Evolutionary conservation across 202 grass and related monocot genomes (phyloP).

Genomic region (Panicum virgatum): DNA sequence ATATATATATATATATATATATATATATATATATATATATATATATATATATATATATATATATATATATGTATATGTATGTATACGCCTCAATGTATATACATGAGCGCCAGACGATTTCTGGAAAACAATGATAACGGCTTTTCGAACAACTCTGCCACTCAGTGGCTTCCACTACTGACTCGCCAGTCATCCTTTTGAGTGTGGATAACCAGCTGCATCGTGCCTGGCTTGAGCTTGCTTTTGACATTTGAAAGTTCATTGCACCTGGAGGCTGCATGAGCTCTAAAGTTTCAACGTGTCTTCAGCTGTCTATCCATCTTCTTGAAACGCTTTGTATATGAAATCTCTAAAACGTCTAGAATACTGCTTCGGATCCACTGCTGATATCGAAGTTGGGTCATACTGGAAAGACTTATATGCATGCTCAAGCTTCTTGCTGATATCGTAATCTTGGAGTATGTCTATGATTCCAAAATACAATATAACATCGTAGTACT

Average conservation of each 20-base stretch:
- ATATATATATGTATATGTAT: constrained; percentile 55
- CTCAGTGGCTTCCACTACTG: constrained; percentile 17
- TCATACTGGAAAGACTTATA: constrained; percentile 94
- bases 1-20: constrained; percentile 39
- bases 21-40: constrained; percentile 36
- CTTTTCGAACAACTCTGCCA: constrained; percentile 11
- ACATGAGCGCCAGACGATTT: constrained; percentile 4
- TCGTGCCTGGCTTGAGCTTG: constrained; percentile 13
- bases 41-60: constrained; percentile 51
- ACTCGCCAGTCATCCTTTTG: constrained; percentile 8
- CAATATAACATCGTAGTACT: constrained; percentile 71
- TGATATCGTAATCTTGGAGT: constrained; percentile 98
- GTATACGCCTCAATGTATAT: constrained; percentile 46
- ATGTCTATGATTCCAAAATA: constrained; percentile 99
- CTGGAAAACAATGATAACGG: not conserved
- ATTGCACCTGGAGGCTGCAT: constrained; percentile 14
- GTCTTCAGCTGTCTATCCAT: constrained; percentile 46
- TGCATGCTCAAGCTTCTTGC: constrained; percentile 95
- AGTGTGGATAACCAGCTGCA: constrained; percentile 7
- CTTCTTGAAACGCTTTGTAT: constrained; percentile 83
- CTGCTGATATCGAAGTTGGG: constrained; percentile 81
- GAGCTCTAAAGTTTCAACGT: not conserved
- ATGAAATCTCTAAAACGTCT: constrained; percentile 92
- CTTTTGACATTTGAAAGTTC: constrained; percentile 24
- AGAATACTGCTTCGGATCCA: constrained; percentile 85